Evolutionary conservation across 2,329 filamentous ascomycete genomes (phyloP).

Genomic region (Triangularia setosa): DNA sequence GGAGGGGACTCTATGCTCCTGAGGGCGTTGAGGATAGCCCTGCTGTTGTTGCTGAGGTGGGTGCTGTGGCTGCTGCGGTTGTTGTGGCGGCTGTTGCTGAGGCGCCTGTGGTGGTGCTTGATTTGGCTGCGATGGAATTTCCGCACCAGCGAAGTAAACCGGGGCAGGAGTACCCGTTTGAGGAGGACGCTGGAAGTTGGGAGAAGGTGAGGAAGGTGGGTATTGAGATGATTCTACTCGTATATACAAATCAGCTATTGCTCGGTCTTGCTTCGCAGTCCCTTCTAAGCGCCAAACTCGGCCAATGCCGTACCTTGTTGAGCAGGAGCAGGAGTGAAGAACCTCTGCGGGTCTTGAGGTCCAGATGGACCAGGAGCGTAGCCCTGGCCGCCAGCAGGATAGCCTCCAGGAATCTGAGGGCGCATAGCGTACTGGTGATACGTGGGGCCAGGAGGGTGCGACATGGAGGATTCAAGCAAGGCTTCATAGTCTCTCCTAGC

Average conservation of each 20-base stretch:
- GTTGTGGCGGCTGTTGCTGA: slow-evolving; percentile 24
- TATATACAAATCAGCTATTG: slow-evolving; percentile 31
- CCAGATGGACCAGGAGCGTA: slow-evolving; percentile 41
- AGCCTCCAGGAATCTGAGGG: slow-evolving; percentile 46
- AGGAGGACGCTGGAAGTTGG: slow-evolving; percentile 50
- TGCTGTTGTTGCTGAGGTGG: slow-evolving; percentile 27
- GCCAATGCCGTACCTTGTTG: slow-evolving; percentile 42
- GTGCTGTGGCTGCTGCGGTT: slow-evolving; percentile 24
- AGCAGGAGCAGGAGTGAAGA: slow-evolving; percentile 59
- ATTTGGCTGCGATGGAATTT: slow-evolving; percentile 40
- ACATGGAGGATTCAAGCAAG: slow-evolving; percentile 94
- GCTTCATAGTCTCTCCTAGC: slow-evolving; percentile 94
- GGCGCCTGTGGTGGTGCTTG: slow-evolving; percentile 26
- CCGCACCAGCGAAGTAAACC: slow-evolving; percentile 62
- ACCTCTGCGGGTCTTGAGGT: slow-evolving; percentile 60
- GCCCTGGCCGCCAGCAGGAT: slow-evolving; percentile 34
- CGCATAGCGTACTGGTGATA: slow-evolving; percentile 67
- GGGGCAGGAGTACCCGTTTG: slow-evolving; percentile 48
- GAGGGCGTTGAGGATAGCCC: slow-evolving; percentile 50
- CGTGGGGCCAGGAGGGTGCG: slow-evolving; percentile 76
- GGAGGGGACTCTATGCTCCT: slow-evolving; percentile 46
- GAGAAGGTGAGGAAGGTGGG: slow-evolving; percentile 45
- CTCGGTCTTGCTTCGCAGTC: slow-evolving; percentile 25
- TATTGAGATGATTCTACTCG: slow-evolving; percentile 35
- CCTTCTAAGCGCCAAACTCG: slow-evolving; percentile 19